Evolutionary conservation across 176 grass and related monocot genomes (phyloP), one percentile per base, ranked within the genome.

Genomic region (Melocanna baccifera): DNA sequence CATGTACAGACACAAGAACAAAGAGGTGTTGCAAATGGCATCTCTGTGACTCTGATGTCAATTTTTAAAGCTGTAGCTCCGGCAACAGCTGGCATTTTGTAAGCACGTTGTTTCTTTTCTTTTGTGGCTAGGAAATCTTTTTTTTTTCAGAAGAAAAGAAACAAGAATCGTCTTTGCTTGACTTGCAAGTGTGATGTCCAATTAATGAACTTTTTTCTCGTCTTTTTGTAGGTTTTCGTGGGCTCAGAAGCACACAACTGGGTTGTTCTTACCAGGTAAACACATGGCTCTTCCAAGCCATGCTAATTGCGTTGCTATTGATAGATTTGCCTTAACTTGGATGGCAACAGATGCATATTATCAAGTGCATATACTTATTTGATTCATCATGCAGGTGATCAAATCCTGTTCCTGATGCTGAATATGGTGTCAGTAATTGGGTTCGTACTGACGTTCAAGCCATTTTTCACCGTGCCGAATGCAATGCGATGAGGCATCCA

Each of bases 11-110:
- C 63, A 51, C 92, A 94, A 71, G 81, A 92, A 65, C 90, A 92
- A 80, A 90, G 92, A 83, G 90, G 90, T 14, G 85, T 89, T 62
- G 92, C 92, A 69, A 94, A 92, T 83, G 92, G 92, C 12, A 90
- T 92, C 10, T 92, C 92, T n/a, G 90, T 94, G 40, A 90, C 87
- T 73, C 77, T 91, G 52, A 87, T 92, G 85, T 94, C 92, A 20
- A 62, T 94, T 47, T 94, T 90, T 37, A 92, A 90, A 88, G 69
- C 90, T 56, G 30, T 86, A 48, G 92, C 90, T 77, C 92, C 92
- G 83, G 92, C 90, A 68, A 82, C 53, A 73, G 90, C 87, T 71
- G 92, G 92, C 65, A 69, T 87, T 77, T 14, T 92, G 92, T 94
- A 86, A 87, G 87, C 84, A 86, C 11, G 14, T 62, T 73, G 12